Conservation (phyloP, 352 stramenopile species). For the Achlya hypogyna region DNA sequence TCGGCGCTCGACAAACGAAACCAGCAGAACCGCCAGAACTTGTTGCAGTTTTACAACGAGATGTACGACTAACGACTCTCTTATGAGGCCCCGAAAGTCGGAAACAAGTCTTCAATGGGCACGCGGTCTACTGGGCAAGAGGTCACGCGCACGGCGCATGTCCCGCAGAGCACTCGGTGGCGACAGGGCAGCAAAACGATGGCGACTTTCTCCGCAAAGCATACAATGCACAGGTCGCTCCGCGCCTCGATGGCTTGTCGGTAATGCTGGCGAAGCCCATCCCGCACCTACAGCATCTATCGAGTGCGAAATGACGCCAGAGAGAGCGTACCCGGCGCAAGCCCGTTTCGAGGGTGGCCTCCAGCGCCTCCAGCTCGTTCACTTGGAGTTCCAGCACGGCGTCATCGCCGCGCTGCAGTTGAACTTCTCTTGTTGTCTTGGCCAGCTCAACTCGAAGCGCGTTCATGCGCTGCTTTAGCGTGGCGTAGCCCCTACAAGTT, state of each 20-base stretch:
- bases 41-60: constrained; percentile 82
- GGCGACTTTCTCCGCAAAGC: constrained; percentile 33
- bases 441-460: constrained; percentile 25
- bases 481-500: constrained; percentile 2
- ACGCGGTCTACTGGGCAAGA: constrained; percentile 51
- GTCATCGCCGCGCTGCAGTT: constrained; percentile 19
- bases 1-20: constrained; percentile 48
- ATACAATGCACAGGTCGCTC: constrained; percentile 42
- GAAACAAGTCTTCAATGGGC: constrained; percentile 48
- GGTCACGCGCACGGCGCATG: constrained; percentile 39
- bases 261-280: constrained; percentile 11
- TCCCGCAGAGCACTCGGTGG: constrained; percentile 51
- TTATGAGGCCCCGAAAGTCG: constrained; percentile 48
- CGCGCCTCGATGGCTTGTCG: not conserved
- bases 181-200: constrained; percentile 49
- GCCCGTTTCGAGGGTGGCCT: constrained; percentile 24
- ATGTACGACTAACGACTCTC: constrained; percentile 66
- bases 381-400: constrained; percentile 26
- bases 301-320: constrained; percentile 28
- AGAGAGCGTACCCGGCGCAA: constrained; percentile 27
- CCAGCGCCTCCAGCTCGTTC: constrained; percentile 37
- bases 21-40: constrained; percentile 63
- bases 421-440: constrained; percentile 21
- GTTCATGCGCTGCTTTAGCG: constrained; percentile 27
- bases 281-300: constrained; percentile 19